Percentiles rank a stretch among this genome's conserved stretches.
phyloP scores from a whole-genome alignment of 768 basidiomycete genomes.

The Lentinus brumalis region DNA sequence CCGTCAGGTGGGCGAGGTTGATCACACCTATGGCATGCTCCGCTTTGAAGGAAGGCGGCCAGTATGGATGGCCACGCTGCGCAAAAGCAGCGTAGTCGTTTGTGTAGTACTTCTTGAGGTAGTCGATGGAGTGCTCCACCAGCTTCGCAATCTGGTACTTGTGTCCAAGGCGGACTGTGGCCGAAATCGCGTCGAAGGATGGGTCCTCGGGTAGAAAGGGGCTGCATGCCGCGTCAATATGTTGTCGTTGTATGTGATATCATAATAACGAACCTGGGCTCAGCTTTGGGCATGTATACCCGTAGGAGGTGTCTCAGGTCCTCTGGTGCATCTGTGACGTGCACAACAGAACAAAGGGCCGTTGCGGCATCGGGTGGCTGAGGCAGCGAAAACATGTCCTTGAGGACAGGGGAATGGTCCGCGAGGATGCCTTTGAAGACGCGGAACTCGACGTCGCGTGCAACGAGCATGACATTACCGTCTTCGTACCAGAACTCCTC shows the following conservation, averaged over 20 bases:
- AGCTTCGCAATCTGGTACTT: conserved; percentile 16
- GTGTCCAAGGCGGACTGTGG: conserved; percentile 10
- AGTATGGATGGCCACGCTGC: neutral
- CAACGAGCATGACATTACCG: conserved; percentile 28
- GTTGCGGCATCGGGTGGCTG: neutral
- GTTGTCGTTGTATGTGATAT: no score
- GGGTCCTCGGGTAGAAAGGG: no score
- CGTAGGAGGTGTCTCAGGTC: neutral
- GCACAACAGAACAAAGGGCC: neutral
- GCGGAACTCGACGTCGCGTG: conserved; percentile 24
- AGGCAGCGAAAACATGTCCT: conserved; percentile 27
- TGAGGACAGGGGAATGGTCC: conserved; percentile 25
- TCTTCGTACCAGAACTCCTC: conserved; percentile 31
- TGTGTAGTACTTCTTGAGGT: conserved; percentile 6
- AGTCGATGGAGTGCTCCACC: conserved; percentile 1
- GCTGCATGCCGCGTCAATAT: no score
- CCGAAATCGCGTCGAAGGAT: neutral
- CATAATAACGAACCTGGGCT: no score
- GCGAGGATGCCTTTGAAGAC: conserved; percentile 28
- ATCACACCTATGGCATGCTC: neutral
- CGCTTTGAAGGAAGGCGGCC: neutral
- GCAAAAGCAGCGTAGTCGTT: neutral
- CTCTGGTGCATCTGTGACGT: neutral
- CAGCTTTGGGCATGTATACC: neutral
- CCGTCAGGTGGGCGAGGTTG: neutral